Evolutionary conservation across 2,329 filamentous ascomycete genomes (phyloP).

Genomic region (Juglanconis juglandina): DNA sequence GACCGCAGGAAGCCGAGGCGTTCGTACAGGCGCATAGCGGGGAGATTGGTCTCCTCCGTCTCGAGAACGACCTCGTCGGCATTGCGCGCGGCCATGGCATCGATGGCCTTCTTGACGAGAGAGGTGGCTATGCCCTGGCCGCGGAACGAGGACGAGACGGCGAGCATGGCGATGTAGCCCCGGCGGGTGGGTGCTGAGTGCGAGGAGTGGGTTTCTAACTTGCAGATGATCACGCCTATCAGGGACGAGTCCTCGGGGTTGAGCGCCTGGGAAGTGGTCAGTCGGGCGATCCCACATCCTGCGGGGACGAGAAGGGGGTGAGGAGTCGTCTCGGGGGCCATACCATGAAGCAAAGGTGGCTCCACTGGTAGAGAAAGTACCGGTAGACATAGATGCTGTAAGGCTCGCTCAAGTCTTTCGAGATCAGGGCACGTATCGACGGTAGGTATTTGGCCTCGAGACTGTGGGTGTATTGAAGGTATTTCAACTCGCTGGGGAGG

Average conservation of each 20-base stretch:
- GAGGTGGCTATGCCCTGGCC: conserved; percentile 84
- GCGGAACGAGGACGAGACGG: conserved; percentile 76
- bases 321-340: background rate
- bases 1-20: conserved; percentile 85
- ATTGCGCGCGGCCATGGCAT: conserved; percentile 77
- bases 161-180: conserved; percentile 98
- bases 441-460: conserved; percentile 68
- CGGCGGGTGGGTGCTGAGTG: conserved; percentile 71
- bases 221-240: conserved; percentile 89
- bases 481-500: conserved; percentile 48
- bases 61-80: conserved; percentile 95
- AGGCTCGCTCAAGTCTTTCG: conserved; percentile 92
- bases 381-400: conserved; percentile 99
- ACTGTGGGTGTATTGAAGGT: conserved; percentile 60
- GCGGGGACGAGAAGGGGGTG: conserved; percentile 13
- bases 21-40: conserved; percentile 90
- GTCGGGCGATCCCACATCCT: background rate
- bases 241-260: conserved; percentile 61
- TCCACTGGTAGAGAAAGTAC: conserved; percentile 98
- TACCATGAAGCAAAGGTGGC: conserved; percentile 94
- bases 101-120: conserved; percentile 84
- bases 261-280: conserved; percentile 44
- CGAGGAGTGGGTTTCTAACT: conserved; percentile 84
- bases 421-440: conserved; percentile 87
- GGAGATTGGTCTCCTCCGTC: conserved; percentile 88